phyloP scores from a whole-genome alignment of 305 asterid species.

The Rubia tinctorum region DNA sequence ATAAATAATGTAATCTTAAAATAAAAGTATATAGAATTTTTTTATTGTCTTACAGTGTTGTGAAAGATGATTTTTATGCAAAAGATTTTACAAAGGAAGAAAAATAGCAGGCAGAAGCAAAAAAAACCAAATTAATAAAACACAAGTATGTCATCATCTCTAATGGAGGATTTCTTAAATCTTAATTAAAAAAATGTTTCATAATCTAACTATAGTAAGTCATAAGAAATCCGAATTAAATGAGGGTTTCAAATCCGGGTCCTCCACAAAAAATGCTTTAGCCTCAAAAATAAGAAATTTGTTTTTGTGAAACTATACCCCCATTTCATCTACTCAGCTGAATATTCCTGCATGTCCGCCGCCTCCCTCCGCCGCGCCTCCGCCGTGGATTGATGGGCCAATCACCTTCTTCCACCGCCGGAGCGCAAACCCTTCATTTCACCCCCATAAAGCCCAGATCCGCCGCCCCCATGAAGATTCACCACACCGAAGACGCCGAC shows the following conservation, averaged over 20 bases:
- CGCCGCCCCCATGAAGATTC: constrained; percentile 21
- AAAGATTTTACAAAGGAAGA: no score
- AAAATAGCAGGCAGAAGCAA: no score
- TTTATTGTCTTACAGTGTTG: no score
- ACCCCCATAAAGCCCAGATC: constrained; percentile 34
- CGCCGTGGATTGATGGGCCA: constrained; percentile 57
- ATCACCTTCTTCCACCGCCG: constrained; percentile 47
- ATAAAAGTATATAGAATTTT: no score
- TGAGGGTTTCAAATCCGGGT: constrained; percentile 18
- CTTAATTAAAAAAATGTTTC: neutral
- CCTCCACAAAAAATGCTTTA: neutral
- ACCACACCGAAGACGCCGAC: neutral
- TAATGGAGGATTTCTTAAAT: no score
- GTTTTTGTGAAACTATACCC: neutral
- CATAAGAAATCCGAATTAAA: constrained; percentile 8
- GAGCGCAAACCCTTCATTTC: constrained; percentile 19
- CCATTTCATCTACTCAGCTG: neutral
- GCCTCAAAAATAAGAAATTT: neutral
- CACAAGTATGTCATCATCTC: no score
- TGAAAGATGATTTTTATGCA: no score
- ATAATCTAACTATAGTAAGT: neutral
- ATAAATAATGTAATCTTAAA: no score
- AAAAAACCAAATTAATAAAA: no score
- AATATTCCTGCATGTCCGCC: constrained; percentile 3
- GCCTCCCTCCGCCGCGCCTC: constrained; percentile 3